A percentile compares a stretch with the other conserved stretches of the same genome.
These are phyloP conservation scores for Backusella tuberculispora DNA, from an alignment of 192 early-diverging fungal genomes.

Conservation along the genomic window DNA sequence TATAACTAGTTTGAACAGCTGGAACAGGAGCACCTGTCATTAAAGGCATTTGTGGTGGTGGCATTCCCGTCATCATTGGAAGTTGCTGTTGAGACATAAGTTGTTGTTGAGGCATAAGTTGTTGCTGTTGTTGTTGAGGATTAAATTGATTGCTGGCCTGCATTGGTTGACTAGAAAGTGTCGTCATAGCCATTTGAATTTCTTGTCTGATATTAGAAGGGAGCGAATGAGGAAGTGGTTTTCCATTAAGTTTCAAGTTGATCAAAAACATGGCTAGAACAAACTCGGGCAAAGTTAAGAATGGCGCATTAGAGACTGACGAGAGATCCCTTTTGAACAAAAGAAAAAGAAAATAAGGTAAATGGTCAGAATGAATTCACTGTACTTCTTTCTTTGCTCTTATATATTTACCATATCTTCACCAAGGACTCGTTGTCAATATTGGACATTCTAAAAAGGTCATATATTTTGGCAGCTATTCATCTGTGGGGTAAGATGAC, in stretches of 20 bases:
- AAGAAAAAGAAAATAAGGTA: neutral
- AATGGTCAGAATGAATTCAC: neutral
- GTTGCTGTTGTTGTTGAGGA: slow-evolving; percentile 12
- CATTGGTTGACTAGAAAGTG: slow-evolving; percentile 28
- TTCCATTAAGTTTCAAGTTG: slow-evolving; percentile 52
- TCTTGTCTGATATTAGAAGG: slow-evolving; percentile 54
- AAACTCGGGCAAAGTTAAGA: slow-evolving; percentile 64
- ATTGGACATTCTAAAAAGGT: slow-evolving; percentile 35
- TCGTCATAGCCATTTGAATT: slow-evolving; percentile 42
- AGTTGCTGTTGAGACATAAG: neutral
- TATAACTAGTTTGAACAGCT: slow-evolving; percentile 7
- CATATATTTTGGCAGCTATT: slow-evolving; percentile 37
- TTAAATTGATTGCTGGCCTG: slow-evolving; percentile 4
- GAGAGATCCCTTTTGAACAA: slow-evolving; percentile 55
- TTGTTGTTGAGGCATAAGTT: neutral
- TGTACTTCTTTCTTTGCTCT: neutral
- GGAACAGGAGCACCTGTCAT: slow-evolving; percentile 29
- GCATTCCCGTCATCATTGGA: slow-evolving; percentile 16
- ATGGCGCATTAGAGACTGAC: slow-evolving; percentile 47
- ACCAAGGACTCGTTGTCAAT: slow-evolving; percentile 41
- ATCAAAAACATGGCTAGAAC: slow-evolving; percentile 68
- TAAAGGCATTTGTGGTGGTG: slow-evolving; percentile 21
- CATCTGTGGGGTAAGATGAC: neutral
- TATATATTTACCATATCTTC: slow-evolving; percentile 42
- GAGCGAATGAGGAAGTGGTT: slow-evolving; percentile 53